phyloP scores from a whole-genome alignment of 2,329 filamentous ascomycete species.

The Teratosphaeria destructans region DNA sequence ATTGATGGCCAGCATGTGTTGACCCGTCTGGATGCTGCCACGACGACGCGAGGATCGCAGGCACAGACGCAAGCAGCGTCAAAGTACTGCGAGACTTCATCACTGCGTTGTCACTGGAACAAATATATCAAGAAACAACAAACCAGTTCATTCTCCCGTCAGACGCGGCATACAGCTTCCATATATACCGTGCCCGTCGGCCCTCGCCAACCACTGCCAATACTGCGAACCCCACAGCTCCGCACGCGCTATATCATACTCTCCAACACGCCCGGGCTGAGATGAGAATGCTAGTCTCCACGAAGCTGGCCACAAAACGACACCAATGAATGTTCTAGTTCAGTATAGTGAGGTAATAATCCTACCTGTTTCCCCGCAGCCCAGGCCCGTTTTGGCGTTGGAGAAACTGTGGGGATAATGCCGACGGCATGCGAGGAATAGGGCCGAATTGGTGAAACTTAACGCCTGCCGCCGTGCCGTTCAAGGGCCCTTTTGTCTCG shows the following conservation, averaged over 20 bases:
- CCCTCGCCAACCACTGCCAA: neutral
- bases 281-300: neutral
- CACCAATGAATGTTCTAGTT: too few species aligned
- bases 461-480: neutral
- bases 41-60: neutral
- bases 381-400: neutral
- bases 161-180: neutral
- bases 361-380: neutral
- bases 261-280: neutral
- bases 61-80: neutral
- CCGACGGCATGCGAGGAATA: neutral
- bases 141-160: neutral
- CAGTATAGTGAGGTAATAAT: neutral
- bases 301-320: neutral
- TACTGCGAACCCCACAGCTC: neutral
- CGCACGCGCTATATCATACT: neutral
- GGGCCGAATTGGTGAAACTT: neutral
- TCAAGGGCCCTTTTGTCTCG: neutral
- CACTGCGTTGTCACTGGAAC: neutral
- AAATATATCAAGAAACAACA: neutral
- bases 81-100: neutral
- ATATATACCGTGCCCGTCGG: neutral
- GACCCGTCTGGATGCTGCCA: neutral
- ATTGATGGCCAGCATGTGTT: neutral
- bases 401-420: neutral